Evolutionary conservation across 257 asterid species (phyloP), one percentile per base, ranked within the genome.

Genomic region (Solanum medicagineum): DNA sequence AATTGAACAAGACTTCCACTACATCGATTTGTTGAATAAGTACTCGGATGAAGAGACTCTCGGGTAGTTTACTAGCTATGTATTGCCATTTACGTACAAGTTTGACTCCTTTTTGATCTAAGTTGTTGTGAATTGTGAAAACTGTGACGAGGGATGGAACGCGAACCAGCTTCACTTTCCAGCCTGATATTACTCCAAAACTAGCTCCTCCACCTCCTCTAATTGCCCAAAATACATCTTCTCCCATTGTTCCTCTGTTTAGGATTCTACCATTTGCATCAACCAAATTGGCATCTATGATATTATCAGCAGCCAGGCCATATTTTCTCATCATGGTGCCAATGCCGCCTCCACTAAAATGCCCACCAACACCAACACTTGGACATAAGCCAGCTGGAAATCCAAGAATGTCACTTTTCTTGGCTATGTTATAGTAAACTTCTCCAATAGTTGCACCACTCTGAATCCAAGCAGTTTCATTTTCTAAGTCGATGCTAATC

Each of bases 401-500:
- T 15, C 87, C 90, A 62, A 84, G 87, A 7, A 63, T 29, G 4
- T 4, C 8, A 40, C 87, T 88, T 66, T 80, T 65, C 45, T 71
- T 80, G 9, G 90, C 81, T 56, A 88, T 88, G 2, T 56, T 70
- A 32, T 70, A 86, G 22, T 86, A 86, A 10, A 86, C 82, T 53
- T 36, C 40, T 36, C 40, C 40, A 36, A 36, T 36, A 36, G 40
- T 36, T 36, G 40, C 5, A 36, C 40, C 90, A 24, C 87, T 44
- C 60, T 88, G 81, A 22, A 88, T 83, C 90, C 87, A 88, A 2
- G 89, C 87, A 2, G 86, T 86, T 84, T 84, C 89, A 51, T 75
- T 1, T 29, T 2, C 32, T 29, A 2, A 29, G 32, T 29, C 32
- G 2, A 29, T 29, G 3, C 0, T 29, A 29, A 29, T 29, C 3